Percentiles rank a stretch among this genome's conserved stretches.
phyloP scores from a whole-genome alignment of 1,284 basidiomycete species.

The Tylopilus sp. region DNA sequence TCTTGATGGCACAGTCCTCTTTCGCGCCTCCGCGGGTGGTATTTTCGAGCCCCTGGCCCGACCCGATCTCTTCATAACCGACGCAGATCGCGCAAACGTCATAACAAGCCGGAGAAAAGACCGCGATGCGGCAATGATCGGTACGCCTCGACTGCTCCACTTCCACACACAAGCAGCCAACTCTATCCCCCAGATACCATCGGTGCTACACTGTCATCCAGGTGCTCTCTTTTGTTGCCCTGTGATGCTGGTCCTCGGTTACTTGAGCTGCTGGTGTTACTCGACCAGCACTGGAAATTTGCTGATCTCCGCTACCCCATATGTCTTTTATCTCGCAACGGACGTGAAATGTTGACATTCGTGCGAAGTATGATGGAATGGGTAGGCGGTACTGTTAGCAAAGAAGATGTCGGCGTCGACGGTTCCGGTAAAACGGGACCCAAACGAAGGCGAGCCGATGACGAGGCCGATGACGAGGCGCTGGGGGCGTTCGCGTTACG shows the following conservation, averaged over 20 bases:
- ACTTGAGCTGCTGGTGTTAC: conserved; percentile 88
- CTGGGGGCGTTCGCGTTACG: conserved; percentile 71
- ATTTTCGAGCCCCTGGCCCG: conserved; percentile 83
- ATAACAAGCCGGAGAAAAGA: conserved; percentile 88
- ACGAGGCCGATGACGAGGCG: conserved; percentile 69
- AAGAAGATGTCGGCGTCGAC: conserved; percentile 82
- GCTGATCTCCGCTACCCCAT: conserved; percentile 79
- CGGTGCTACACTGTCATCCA: conserved; percentile 74
- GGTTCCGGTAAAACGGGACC: conserved; percentile 49
- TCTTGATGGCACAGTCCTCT: conserved; percentile 89
- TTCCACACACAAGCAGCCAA: neutral
- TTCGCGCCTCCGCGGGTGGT: conserved; percentile 68
- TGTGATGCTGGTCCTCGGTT: conserved; percentile 93
- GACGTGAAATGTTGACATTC: conserved; percentile 91
- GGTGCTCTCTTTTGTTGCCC: conserved; percentile 83
- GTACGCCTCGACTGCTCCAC: conserved; percentile 40
- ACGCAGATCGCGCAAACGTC: conserved; percentile 80
- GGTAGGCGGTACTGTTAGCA: conserved; percentile 91
- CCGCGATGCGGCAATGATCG: conserved; percentile 84
- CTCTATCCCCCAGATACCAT: conserved; percentile 48
- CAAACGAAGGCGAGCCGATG: conserved; percentile 60
- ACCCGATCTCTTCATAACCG: conserved; percentile 92
- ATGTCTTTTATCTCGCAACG: conserved; percentile 88
- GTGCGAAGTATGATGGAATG: conserved; percentile 98
- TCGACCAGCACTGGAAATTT: conserved; percentile 98